Base-by-base conservation (phyloP, 371 early-diverging fungal species). In the Mucor piriformis region DNA sequence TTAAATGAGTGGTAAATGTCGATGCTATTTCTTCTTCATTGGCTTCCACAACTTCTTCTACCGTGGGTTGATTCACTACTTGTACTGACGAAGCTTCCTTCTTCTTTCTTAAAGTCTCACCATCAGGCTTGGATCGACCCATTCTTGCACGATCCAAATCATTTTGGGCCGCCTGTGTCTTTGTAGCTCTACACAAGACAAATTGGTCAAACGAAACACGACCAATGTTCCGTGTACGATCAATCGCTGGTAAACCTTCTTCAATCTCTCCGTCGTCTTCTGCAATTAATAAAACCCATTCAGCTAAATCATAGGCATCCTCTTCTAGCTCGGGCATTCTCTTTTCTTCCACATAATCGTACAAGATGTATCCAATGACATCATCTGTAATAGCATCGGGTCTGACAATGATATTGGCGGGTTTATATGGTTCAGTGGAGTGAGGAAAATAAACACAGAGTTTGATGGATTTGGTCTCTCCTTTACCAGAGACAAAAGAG, bases 231-330 rank as follows among this genome's bases (percentile, higher is more conserved):
- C 93, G 76, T 8, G 85, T 84, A 49, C 96, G 85, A 56, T 98
- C 97, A 59, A 95, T 78, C 1, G 95, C 93, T 38, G 97, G 97
- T 64, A 98, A 87, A 73, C 96, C 97, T 35, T 96, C 96, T 65
- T 98, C 98, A 50, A 97, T 89, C 35, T 86, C 87, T 15, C 97
- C 97, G 79, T 95, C 95, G 54, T 95, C 96, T 66, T 95, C 97
- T 2, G 91, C 95, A 59, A 98, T 95, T 47, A 94, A 77, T 74
- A 97, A 70, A 13, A 84, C 89, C 97, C 97, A 97, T 50, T 83
- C 74, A 1, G 83, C 83, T 11, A 92, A 83, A 51, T 90, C 85
- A 32, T 81, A 85, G 21, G 79, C 65, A 3, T 85, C 77, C 3
- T 76, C 82, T 3, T 88, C 86, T 12, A 96, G 67, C 15, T 70